Evolutionary conservation across 352 stramenopile genomes (phyloP), one percentile per base, ranked within the genome.

Genomic region (Globisporangium cylindrosporum): DNA sequence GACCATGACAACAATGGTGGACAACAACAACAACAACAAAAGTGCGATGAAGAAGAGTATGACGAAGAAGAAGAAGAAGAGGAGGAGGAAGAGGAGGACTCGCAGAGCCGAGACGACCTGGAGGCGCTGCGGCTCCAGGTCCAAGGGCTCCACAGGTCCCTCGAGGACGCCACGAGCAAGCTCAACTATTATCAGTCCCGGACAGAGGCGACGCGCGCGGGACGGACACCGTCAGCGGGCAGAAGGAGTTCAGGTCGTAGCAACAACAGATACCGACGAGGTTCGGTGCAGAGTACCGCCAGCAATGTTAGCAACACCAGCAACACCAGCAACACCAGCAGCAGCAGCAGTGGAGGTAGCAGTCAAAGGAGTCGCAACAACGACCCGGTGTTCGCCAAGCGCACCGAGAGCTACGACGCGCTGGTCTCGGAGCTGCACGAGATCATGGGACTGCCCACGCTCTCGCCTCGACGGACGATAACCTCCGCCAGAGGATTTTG

Each of bases 341-440:
- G 8, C 32, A 38, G 6, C 48, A 24, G 54, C 58, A 25, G 55
- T 10, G n/a, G 43, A 36, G 32, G 32, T 3, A 22, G 63, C 15
- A 49, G 41, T n/a, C 41, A 49, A 4, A 49, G n/a, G 34, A 36
- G 34, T 18, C 25, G 54, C 27, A 22, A 14, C 18, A 25, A 56
- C 1, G 81, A 93, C 43, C 73, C 80, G 0, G 66, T 77, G n/a
- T 41, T 79, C 3, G 43, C 46, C 5, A 68, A 74, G 27, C 80
- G 84, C 12, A 72, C 80, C 5, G 64, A 67, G 32, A 78, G 68
- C 3, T 89, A 89, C 62, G 64, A 80, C 18, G 65, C 80, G 25
- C 72, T 93, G 2, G 76, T 93, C 56, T 73, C 78, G 10, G 84
- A 93, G 70, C 71, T 93, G 53, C 84, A 90, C 55, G 84, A 91